Evolutionary conservation across 768 basidiomycete species (phyloP), one percentile per base, ranked within the genome.

Genomic region (Plicaturopsis crispa): DNA sequence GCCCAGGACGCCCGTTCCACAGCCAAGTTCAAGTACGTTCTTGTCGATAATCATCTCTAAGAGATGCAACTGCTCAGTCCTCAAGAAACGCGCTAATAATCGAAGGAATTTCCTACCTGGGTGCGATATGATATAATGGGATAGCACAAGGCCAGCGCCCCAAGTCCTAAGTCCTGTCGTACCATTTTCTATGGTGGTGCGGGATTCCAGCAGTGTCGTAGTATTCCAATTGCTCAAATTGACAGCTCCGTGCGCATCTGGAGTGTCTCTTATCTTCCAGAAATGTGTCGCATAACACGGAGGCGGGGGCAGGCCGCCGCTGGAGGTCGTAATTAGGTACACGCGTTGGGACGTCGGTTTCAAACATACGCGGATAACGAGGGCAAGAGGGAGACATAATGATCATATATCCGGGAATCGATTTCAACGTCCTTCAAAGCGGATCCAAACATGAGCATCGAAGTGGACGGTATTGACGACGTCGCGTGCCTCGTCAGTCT

Each of bases 131-230:
- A 89, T 61, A 48, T 76, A 80, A 34, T 79, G 69, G 0, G 77
- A 75, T 14, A 89, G 62, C 21, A 72, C 61, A 31, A 81, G 70
- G 46, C 84, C 80, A 4, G 87, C 83, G 20, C 69, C 63, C 87
- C 87, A 90, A 5, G 86, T 90, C 38, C 82, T 69, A 34, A 89
- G 57, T 10, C 87, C 85, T 1, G 85, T 89, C 0, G 84, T 89
- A 0, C 87, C 86, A 30, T 65, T 63, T 54, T 88, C 84, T 20
- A 88, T 78, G 3, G 69, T 76, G 2, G 75, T 80, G 5, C 78
- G 74, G 1, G 86, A 86, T 57, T 90, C 86, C 6, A 82, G 58
- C 2, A 89, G 57, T 1, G 86, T 86, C 13, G 69, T 61, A 4
- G 56, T 68, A 33, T 67, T 62, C 44, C 62, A 68, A 16, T 52